phyloP scores from a whole-genome alignment of 2,329 filamentous ascomycete genomes.

The Cytospora leucostoma region DNA sequence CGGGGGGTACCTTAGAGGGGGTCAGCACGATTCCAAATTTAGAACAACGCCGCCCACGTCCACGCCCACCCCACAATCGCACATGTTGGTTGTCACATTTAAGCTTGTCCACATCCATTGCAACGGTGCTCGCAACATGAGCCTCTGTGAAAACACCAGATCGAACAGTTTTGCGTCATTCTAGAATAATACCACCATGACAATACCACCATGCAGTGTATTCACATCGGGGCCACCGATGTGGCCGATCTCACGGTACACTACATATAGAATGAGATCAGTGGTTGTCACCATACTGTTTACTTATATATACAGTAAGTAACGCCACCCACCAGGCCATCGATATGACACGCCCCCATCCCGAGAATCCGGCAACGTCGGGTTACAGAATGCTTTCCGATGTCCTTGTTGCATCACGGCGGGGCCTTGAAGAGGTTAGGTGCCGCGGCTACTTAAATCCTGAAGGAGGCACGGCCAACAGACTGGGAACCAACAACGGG shows the following conservation, averaged over 20 bases:
- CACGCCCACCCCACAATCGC: too few relatives aligned
- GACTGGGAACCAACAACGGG: background rate
- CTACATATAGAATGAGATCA: background rate
- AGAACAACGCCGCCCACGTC: too few relatives aligned
- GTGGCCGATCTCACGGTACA: background rate
- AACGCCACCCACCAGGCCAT: background rate
- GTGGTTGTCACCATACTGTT: background rate
- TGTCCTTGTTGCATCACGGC: background rate
- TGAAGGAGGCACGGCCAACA: background rate
- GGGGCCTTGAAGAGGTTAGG: background rate
- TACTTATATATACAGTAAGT: background rate
- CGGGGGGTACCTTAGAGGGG: too few relatives aligned
- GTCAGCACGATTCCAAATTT: too few relatives aligned
- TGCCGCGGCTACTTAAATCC: background rate
- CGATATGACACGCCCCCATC: background rate
- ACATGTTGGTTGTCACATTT: too few relatives aligned
- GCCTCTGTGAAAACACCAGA: too few relatives aligned
- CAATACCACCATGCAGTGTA: background rate
- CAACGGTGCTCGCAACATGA: too few relatives aligned
- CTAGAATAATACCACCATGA: background rate
- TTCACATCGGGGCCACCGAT: too few relatives aligned
- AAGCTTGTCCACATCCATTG: too few relatives aligned
- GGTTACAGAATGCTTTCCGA: background rate
- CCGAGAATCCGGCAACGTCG: background rate
- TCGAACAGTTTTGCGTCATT: background rate